Evolutionary conservation across 2,329 filamentous ascomycete genomes (phyloP).

Genomic region (Pseudogymnoascus sp.): DNA sequence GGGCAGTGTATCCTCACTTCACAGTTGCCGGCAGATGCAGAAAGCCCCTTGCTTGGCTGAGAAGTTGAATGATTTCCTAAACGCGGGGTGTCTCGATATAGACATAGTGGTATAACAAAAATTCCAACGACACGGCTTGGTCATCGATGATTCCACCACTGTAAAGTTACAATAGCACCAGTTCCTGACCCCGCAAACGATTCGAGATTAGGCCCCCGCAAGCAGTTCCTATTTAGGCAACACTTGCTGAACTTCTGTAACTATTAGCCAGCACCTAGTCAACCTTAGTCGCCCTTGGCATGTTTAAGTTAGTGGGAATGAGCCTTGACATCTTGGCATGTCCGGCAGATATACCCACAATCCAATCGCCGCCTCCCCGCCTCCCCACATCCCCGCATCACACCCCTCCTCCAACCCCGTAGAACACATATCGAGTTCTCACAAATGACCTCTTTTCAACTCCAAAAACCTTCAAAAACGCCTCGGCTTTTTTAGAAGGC

Average conservation of each 20-base stretch:
- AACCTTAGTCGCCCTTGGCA: background rate
- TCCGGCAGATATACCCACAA: constrained; percentile 2
- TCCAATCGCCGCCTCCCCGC: background rate
- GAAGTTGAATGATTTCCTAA: background rate
- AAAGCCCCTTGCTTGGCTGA: background rate
- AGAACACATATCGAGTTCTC: background rate
- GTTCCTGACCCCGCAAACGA: background rate
- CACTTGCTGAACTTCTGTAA: constrained; percentile 2
- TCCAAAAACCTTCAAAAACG: background rate
- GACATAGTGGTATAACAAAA: background rate
- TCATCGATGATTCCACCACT: background rate
- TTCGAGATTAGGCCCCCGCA: background rate
- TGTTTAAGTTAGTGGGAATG: background rate
- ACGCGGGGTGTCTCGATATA: background rate
- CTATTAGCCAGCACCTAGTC: background rate
- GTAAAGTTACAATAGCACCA: background rate
- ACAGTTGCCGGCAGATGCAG: background rate
- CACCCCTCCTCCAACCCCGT: background rate
- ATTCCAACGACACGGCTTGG: background rate
- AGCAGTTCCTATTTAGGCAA: constrained; percentile 7
- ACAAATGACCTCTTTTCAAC: background rate
- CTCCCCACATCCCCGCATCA: background rate
- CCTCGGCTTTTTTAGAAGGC: background rate
- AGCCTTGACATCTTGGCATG: background rate
- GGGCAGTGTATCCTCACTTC: background rate